Conservation (phyloP, 169 alveolate genomes). For the Babesia ovata region DNA sequence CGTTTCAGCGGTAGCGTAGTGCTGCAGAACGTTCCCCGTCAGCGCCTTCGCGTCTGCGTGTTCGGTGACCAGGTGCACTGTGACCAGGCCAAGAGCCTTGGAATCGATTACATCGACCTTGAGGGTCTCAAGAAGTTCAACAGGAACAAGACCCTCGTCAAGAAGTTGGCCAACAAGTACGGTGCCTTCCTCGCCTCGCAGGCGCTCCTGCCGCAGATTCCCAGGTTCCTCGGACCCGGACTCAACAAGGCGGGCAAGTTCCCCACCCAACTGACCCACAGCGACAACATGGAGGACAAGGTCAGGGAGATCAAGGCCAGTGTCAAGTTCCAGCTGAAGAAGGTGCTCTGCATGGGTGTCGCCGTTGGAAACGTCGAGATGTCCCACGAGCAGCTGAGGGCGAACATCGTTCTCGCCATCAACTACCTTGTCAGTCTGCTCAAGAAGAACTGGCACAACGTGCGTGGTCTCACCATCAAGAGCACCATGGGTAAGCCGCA, state of each 20-base stretch:
- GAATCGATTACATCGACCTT: slow-evolving; percentile 95
- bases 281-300: slow-evolving; percentile 94
- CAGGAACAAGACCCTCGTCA: slow-evolving; percentile 98
- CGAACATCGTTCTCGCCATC: slow-evolving; percentile 94
- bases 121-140: slow-evolving; percentile 98
- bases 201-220: slow-evolving; percentile 96
- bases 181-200: slow-evolving; percentile 98
- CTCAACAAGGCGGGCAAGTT: slow-evolving; percentile 98
- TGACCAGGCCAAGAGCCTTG: slow-evolving; percentile 96
- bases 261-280: slow-evolving; percentile 98
- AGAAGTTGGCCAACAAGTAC: slow-evolving; percentile 94
- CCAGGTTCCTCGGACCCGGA: slow-evolving; percentile 98
- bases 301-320: slow-evolving; percentile 93
- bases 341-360: slow-evolving; percentile 98
- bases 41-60: slow-evolving; percentile 95
- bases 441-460: slow-evolving; percentile 99
- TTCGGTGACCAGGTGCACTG: slow-evolving; percentile 99
- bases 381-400: slow-evolving; percentile 97
- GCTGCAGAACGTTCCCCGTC: slow-evolving; percentile 96
- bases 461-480: slow-evolving; percentile 95
- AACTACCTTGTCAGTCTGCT: slow-evolving; percentile 98
- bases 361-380: slow-evolving; percentile 98
- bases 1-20: slow-evolving; percentile 99
- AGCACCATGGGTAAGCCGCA: slow-evolving; percentile 99
- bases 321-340: slow-evolving; percentile 92